A percentile compares a stretch with the other conserved stretches of the same genome.
Conservation (phyloP, 768 basidiomycete species). For the Chalciporus chontae region DNA sequence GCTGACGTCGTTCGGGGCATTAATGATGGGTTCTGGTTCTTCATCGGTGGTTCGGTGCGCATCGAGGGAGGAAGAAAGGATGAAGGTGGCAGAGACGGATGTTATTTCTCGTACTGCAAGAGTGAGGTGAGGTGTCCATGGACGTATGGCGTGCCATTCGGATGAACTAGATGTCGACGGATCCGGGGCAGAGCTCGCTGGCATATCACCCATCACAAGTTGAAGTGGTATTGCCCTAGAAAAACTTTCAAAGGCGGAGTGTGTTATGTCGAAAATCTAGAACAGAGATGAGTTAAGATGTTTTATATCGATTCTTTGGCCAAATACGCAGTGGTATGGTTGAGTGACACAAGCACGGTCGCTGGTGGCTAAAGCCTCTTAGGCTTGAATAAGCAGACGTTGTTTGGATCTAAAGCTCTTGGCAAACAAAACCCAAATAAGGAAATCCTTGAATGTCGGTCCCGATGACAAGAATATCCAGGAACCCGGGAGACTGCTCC, state of each 20-base stretch:
- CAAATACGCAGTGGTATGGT: neutral
- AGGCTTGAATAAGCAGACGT: constrained; percentile 3
- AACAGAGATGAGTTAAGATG: neutral
- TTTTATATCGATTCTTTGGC: neutral
- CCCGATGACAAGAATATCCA: neutral
- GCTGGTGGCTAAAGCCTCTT: neutral
- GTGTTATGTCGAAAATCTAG: neutral
- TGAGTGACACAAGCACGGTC: neutral
- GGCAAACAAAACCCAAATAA: constrained; percentile 17
- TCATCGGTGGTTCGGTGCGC: constrained; percentile 14
- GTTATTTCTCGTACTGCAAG: constrained; percentile 77
- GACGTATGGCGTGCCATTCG: constrained; percentile 71
- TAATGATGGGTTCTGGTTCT: constrained; percentile 30
- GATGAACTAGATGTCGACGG: constrained; percentile 19
- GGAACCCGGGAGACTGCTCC: no score
- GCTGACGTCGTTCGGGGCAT: constrained; percentile 36
- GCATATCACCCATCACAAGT: constrained; percentile 18
- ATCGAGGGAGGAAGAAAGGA: constrained; percentile 55
- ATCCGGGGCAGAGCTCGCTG: constrained; percentile 3
- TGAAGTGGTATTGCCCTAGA: neutral
- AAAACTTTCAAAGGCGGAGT: neutral
- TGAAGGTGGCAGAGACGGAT: constrained; percentile 73
- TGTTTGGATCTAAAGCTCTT: constrained; percentile 30
- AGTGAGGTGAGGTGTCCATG: constrained; percentile 70
- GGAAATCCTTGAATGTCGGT: neutral